phyloP scores from a whole-genome alignment of 306 rosid genomes.

The Ochetophila trinervis region DNA sequence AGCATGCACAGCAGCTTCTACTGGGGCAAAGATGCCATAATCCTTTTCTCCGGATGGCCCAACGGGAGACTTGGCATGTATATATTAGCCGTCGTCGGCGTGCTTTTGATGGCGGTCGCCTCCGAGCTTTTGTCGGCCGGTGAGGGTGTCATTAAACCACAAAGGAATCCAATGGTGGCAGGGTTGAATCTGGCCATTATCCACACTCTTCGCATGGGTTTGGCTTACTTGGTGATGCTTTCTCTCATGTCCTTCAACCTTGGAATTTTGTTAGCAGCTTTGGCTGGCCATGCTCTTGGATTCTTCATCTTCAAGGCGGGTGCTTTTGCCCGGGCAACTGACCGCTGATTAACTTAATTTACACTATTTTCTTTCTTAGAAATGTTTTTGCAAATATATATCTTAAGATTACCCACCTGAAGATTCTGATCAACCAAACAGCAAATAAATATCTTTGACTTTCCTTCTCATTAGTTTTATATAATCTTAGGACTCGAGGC shows the following conservation, averaged over 20 bases:
- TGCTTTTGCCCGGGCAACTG: constrained; percentile 25
- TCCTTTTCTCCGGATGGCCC: constrained; percentile 66
- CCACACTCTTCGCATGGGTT: constrained; percentile 37
- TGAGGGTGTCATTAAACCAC: constrained; percentile 19
- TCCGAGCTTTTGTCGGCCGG: constrained; percentile 44
- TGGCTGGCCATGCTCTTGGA: constrained; percentile 62
- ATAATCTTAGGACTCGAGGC: no score
- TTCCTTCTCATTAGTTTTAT: no score
- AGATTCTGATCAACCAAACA: no score
- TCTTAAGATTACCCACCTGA: no score
- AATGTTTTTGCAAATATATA: no score
- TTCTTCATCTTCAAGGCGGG: constrained; percentile 43
- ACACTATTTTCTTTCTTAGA: background rate
- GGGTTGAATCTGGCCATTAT: constrained; percentile 29
- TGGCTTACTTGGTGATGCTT: constrained; percentile 64
- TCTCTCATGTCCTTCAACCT: constrained; percentile 70
- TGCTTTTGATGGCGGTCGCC: constrained; percentile 43
- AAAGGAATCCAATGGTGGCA: constrained; percentile 14
- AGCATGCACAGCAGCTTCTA: constrained; percentile 58
- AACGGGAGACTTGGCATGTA: constrained; percentile 47
- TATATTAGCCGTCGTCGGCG: constrained; percentile 49
- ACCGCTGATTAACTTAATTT: constrained; percentile 21
- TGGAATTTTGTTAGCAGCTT: constrained; percentile 65
- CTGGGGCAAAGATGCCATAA: constrained; percentile 60
- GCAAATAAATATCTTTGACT: no score